These are phyloP conservation scores for Lotus japonicus DNA, from an alignment of 306 rosid species.

Conservation along the genomic window DNA sequence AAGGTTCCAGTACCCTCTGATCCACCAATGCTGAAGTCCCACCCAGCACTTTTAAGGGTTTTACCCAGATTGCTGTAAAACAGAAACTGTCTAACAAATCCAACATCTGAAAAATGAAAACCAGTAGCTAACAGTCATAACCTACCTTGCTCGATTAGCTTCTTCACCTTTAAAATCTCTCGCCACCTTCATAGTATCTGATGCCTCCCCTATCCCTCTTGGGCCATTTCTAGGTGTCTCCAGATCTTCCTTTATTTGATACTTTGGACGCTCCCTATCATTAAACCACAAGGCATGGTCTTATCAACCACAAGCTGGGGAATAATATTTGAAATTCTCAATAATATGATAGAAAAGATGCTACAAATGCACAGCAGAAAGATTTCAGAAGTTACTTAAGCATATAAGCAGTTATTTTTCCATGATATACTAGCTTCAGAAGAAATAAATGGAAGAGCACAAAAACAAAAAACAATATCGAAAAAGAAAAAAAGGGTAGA, in stretches of 20 bases:
- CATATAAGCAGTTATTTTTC: neutral
- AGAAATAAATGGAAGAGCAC: neutral
- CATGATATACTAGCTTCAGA: neutral
- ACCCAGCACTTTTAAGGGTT: conserved; percentile 69
- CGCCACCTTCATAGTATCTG: conserved; percentile 65
- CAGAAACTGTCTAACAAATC: conserved; percentile 22
- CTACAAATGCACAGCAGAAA: conserved; percentile 6
- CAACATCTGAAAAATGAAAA: conserved; percentile 14
- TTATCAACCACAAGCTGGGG: conserved; percentile 29
- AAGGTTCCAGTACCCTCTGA: conserved; percentile 81
- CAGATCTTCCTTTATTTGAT: conserved; percentile 62
- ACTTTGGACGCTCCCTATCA: conserved; percentile 89
- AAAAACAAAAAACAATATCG: neutral
- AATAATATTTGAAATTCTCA: conserved; percentile 2
- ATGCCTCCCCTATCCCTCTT: conserved; percentile 47
- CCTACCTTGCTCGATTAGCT: conserved; percentile 63
- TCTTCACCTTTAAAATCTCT: conserved; percentile 62
- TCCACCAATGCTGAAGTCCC: conserved; percentile 94
- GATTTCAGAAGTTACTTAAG: neutral
- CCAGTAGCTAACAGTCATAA: conserved; percentile 16
- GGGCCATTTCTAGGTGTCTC: conserved; percentile 50
- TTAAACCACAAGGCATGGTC: conserved; percentile 26
- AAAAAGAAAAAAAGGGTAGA: conserved; percentile 6
- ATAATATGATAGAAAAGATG: conserved; percentile 18
- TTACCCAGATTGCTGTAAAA: conserved; percentile 77